Conservation (phyloP, 768 basidiomycete genomes). For the Termitomyces sp. region DNA sequence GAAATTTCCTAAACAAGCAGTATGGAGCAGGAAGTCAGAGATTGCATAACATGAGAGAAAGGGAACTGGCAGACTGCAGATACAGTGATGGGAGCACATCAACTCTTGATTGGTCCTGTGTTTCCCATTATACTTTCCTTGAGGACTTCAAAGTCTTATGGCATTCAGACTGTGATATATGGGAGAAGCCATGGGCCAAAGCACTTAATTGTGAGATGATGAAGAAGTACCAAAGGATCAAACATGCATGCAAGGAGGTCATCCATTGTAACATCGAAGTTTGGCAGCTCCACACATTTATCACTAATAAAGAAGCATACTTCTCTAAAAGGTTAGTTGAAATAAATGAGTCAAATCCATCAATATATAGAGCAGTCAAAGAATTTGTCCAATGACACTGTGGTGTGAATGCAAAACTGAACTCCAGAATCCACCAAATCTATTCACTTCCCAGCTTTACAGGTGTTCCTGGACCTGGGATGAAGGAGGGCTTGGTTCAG, state of each 20-base stretch:
- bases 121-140: slow-evolving; percentile 24
- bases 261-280: slow-evolving; percentile 16
- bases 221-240: slow-evolving; percentile 12
- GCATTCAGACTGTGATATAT: slow-evolving; percentile 22
- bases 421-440: background rate
- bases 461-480: no score
- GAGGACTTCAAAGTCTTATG: slow-evolving; percentile 26
- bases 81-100: no score
- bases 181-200: slow-evolving; percentile 20
- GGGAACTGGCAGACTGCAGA: no score
- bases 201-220: slow-evolving; percentile 18
- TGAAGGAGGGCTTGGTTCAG: background rate
- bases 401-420: background rate
- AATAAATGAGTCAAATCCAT: background rate
- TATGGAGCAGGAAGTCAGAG: no score
- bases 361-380: background rate
- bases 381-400: background rate
- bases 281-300: slow-evolving; percentile 20
- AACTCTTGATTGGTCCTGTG: slow-evolving; percentile 19
- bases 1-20: no score
- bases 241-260: background rate
- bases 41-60: no score
- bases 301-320: slow-evolving; percentile 14
- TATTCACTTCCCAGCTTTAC: background rate
- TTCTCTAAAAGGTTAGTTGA: background rate